Evolutionary conservation across 176 grass and related monocot species (phyloP).

Genomic region (Oryza australiensis): DNA sequence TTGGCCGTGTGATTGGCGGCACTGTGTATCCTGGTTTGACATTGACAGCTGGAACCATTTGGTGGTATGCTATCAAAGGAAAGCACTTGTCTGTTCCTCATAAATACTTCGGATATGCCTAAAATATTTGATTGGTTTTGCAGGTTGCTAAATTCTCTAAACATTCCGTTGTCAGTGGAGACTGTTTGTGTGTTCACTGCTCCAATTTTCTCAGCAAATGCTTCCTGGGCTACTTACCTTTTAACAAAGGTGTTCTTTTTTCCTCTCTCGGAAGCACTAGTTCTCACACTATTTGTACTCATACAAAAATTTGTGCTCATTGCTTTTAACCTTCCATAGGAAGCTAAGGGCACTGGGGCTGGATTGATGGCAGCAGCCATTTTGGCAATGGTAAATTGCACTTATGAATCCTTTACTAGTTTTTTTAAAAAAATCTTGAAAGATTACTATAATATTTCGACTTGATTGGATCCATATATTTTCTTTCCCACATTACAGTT

Average conservation of each 20-base stretch:
- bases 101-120: slow-evolving; percentile 28
- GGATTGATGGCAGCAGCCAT: slow-evolving; percentile 90
- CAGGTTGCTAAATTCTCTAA: slow-evolving; percentile 86
- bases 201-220: slow-evolving; percentile 95
- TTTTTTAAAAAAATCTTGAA: slow-evolving; percentile 27
- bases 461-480: neutral
- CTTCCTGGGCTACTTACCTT: slow-evolving; percentile 96
- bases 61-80: slow-evolving; percentile 57
- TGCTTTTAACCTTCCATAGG: slow-evolving; percentile 45
- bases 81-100: neutral
- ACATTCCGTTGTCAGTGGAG: slow-evolving; percentile 95
- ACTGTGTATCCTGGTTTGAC: slow-evolving; percentile 98
- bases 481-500: neutral
- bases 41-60: slow-evolving; percentile 94
- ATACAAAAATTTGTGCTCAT: slow-evolving; percentile 3
- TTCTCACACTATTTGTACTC: slow-evolving; percentile 19
- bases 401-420: neutral
- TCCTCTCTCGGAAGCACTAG: slow-evolving; percentile 15
- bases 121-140: slow-evolving; percentile 33
- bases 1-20: slow-evolving; percentile 96
- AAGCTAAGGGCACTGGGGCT: slow-evolving; percentile 97
- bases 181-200: slow-evolving; percentile 99
- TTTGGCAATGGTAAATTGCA: slow-evolving; percentile 74
- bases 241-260: slow-evolving; percentile 86
- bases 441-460: neutral